These are phyloP conservation scores for Eucommia ulmoides DNA, from an alignment of 257 asterid genomes.

Conservation along the genomic window DNA sequence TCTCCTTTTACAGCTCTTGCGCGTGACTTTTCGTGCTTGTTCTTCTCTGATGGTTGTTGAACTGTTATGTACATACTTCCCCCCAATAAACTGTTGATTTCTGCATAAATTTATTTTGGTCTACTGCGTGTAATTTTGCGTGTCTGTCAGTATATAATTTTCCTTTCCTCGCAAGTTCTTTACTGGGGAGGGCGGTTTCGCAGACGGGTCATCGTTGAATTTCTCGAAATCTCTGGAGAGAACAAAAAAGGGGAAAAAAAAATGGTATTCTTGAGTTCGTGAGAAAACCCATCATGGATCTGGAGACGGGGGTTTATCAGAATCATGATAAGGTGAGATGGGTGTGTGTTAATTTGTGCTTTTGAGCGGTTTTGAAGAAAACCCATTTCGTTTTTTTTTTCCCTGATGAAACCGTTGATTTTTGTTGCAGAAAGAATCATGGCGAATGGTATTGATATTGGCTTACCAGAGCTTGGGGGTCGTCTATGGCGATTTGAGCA, in stretches of 20 bases:
- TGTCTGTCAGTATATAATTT: too few relatives aligned
- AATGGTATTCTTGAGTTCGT: not conserved
- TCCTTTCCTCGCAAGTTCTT: not conserved
- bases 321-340: not conserved
- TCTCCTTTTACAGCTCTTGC: too few relatives aligned
- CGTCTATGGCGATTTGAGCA: conserved; percentile 20
- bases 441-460: conserved; percentile 8
- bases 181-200: not conserved
- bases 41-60: too few relatives aligned
- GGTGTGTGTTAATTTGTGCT: not conserved
- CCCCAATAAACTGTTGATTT: too few relatives aligned
- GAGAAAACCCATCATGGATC: not conserved
- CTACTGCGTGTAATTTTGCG: too few relatives aligned
- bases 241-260: too few relatives aligned
- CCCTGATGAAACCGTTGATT: not conserved
- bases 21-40: too few relatives aligned
- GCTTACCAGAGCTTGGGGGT: conserved; percentile 22
- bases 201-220: not conserved
- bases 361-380: not conserved
- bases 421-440: not conserved
- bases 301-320: not conserved
- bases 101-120: too few relatives aligned
- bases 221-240: too few relatives aligned
- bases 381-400: not conserved
- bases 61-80: too few relatives aligned